Conservation (phyloP, 2,329 filamentous ascomycete genomes). For the Fusarium sp. region DNA sequence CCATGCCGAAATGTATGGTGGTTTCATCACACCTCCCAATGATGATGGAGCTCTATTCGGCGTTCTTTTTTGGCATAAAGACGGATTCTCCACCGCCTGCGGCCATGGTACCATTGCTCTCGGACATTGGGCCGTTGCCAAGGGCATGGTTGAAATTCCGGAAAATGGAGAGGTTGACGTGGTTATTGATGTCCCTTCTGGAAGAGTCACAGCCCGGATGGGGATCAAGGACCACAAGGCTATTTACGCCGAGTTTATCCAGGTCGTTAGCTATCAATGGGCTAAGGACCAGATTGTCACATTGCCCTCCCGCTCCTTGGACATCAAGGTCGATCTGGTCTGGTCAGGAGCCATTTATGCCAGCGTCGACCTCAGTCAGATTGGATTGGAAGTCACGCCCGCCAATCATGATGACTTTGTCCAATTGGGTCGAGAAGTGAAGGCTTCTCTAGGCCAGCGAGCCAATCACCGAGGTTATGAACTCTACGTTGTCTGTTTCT, state of each 20-base stretch:
- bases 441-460: neutral
- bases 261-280: conserved; percentile 32
- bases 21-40: conserved; percentile 41
- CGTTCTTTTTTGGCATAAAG: conserved; percentile 47
- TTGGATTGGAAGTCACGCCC: neutral
- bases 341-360: conserved; percentile 27
- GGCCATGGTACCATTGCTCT: neutral
- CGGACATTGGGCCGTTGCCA: neutral
- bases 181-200: conserved; percentile 33
- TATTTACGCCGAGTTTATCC: conserved; percentile 30
- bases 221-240: neutral
- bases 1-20: conserved; percentile 44
- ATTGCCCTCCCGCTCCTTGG: conserved; percentile 1
- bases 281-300: neutral
- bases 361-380: neutral
- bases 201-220: conserved; percentile 19
- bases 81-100: conserved; percentile 24
- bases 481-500: neutral
- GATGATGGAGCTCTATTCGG: conserved; percentile 40
- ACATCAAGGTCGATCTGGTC: neutral
- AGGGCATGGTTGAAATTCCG: neutral
- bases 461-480: neutral
- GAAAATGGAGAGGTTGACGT: conserved; percentile 20
- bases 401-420: neutral
- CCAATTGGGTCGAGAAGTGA: neutral